Evolutionary conservation across 805 yeast genomes (phyloP), one percentile per base, ranked within the genome.

Genomic region (Pichia exigua): DNA sequence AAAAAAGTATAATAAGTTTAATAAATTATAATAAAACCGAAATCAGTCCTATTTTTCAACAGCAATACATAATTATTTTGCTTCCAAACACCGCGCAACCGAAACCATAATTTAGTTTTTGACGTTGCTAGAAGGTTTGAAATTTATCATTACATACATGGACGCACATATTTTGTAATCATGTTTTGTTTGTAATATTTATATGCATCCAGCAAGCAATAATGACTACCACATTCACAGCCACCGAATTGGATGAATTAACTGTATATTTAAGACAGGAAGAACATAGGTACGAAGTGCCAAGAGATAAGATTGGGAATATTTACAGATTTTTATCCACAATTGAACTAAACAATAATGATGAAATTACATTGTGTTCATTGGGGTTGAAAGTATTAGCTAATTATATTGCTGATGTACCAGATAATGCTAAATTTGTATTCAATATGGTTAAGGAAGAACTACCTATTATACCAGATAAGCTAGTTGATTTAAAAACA

Each of bases 331-430:
- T 41, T 15, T 18, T 17, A 17, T 10, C 17, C 15, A 17, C 7
- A n/a, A n/a, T 35, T n/a, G 27, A 13, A n/a, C 4, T 21, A 15
- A 42, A 13, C 5, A 22, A 2, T 12, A 12, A 42, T 12, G 20
- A 26, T 26, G 32, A 26, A 17, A 21, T 20, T 11, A 26, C 27
- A 10, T 7, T 42, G 9, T 26, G 44, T 42, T 42, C 44, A 42
- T 28, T 43, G 32, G 38, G 44, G 15, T 18, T 41, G 4, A 54
- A 56, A 51, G 50, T 54, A 1, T 44, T 58, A 13, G 50, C 54
- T 13, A 58, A 58, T 41, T 58, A 52, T 50, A 55, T 58, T 26
- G 49, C 61, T 3, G 61, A 58, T 30, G 47, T 51, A 2, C 28
- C 32, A 1, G 55, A 47, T 15, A 58, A 58, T 48, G 22, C 49